Evolutionary conservation across 371 early-diverging fungal species (phyloP), one percentile per base, ranked within the genome.

Genomic region (Mortierella sp.): DNA sequence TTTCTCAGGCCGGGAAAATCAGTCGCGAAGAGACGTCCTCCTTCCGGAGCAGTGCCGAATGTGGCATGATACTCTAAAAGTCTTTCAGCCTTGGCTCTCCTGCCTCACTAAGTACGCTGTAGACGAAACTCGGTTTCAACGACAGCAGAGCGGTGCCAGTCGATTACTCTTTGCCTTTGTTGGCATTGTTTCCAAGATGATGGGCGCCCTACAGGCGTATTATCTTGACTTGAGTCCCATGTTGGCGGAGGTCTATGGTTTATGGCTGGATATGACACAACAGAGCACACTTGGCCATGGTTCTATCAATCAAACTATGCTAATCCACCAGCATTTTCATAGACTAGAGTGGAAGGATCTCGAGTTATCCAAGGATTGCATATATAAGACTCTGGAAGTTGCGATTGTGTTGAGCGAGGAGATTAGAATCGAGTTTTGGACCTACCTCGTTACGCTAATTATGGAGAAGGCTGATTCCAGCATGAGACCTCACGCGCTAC

Each of bases 241-340:
- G 62, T 14, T 76, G 26, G 54, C n/a, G 14, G 61, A 57, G 52
- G 16, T 81, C n/a, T 81, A 73, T 43, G 70, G 58, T 12, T 52
- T 66, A 10, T 81, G 76, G 67, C 57, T 81, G 18, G 70, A 81
- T 3, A 57, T 76, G 61, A 64, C 55, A 11, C 49, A 61, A 26
- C 45, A 60, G 49, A 70, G 63, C 16, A 66, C 70, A 1, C 30
- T 24, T 1, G 72, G 76, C 20, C 28, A 72, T n/a, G 81, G 76
- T 2, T 57, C 63, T 20, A 67, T 70, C 60, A 75, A 81, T 58
- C 76, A 76, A 58, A 62, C 45, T 43, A 81, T 76, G 77, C 37
- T 81, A 14, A 61, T 81, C 24, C 83, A 81, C 30, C 77, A 76
- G 57, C 83, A 81, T 37, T 76, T 81, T 59, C 76, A 72, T 9